phyloP scores from a whole-genome alignment of 2,329 filamentous ascomycete species.

The Orbilia ellipsospora region DNA sequence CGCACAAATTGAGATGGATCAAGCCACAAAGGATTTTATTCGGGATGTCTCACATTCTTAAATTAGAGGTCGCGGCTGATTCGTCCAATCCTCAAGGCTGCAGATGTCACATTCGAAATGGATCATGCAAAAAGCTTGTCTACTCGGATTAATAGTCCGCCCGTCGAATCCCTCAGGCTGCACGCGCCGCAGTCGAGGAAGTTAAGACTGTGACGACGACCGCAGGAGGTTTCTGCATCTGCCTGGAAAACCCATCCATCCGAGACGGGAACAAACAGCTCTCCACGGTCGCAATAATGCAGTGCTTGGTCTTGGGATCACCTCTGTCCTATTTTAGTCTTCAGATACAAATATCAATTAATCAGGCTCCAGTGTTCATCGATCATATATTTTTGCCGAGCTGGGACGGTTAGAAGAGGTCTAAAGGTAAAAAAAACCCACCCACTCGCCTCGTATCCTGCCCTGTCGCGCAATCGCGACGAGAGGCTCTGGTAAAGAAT shows the following conservation, averaged over 20 bases:
- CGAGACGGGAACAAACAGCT: conserved; percentile 23
- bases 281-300: neutral
- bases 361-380: neutral
- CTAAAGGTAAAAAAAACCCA: neutral
- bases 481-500: conserved; percentile 26
- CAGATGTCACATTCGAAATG: conserved; percentile 10
- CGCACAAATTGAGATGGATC: conserved; percentile 20
- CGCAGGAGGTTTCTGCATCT: conserved; percentile 3
- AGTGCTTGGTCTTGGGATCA: conserved; percentile 3
- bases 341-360: neutral
- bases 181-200: neutral
- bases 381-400: conserved; percentile 37
- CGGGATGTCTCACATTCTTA: conserved; percentile 31
- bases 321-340: conserved; percentile 30
- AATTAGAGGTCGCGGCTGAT: conserved; percentile 11
- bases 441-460: too few species aligned
- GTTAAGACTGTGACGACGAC: conserved; percentile 29
- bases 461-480: neutral
- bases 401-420: conserved; percentile 20
- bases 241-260: neutral
- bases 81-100: conserved; percentile 9
- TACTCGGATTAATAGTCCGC: conserved; percentile 22
- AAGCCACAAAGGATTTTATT: conserved; percentile 41
- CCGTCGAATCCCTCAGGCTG: conserved; percentile 13
- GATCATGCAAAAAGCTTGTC: conserved; percentile 35